Base-by-base conservation (phyloP, 495 filamentous ascomycete genomes). In the Friedmanniomyces simplex region DNA sequence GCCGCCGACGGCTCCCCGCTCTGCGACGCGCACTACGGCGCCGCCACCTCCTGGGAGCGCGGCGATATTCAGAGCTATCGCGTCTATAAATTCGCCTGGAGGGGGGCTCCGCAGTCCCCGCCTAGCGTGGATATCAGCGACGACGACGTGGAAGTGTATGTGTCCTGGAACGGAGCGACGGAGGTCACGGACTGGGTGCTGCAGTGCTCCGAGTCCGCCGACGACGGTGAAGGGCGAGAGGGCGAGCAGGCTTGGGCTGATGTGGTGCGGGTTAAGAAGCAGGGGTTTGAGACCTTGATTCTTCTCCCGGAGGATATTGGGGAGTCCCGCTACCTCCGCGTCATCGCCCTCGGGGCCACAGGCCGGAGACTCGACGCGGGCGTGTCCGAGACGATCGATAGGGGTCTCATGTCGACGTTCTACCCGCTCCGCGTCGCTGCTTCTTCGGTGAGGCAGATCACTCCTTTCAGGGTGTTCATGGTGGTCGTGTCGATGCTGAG, bases 21-120 rank as follows among this genome's bases (percentile, higher is more conserved):
- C 20, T 67, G 67, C 55, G 65, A 67, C 34, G 61, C 57, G 4
- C 67, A 69, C 22, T 69, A 64, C 49, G 64, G 54, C 50, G 57
- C 60, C 3, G 20, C 32, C 7, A 51, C 55, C 14, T 62, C 59
- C 14, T 64, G 28, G 26, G 57, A 60, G 25, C 45, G 46, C 1
- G 61, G 52, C 13, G 52, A 60, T 45, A 47, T 60, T 5, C 55
- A 65, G 41, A 59, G 51, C 50, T 66, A 66, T 36, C 64, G 64
- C 37, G 52, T 32, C 8, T 62, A 59, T 54, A 63, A 64, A 51
- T 54, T 63, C 24, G 11, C 50, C 6, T 66, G 64, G 64, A 52
- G 20, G 3, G 64, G 58, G 3, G 32, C 18, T 10, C 64, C 64
- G 6, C 13, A 53, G 11, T 50, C 43, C 0, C 16, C 18, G 20